phyloP scores from a whole-genome alignment of 2,329 filamentous ascomycete species.

The Neopestalotiopsis clavispora region DNA sequence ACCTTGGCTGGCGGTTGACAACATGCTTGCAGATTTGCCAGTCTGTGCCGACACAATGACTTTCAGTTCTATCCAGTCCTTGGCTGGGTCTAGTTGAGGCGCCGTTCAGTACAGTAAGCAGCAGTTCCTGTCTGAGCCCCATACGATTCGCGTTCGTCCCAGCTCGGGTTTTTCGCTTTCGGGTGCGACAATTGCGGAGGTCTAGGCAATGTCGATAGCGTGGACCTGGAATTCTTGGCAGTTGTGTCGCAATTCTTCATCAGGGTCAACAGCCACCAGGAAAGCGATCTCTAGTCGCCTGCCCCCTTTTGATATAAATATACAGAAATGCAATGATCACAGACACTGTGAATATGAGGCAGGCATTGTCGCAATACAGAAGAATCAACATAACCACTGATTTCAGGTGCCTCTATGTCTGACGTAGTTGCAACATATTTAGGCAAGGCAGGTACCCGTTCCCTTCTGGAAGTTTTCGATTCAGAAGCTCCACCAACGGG shows the following conservation, averaged over 20 bases:
- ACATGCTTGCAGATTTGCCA: too few relatives aligned
- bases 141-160: neutral
- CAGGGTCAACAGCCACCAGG: too few relatives aligned
- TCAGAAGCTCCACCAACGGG: neutral
- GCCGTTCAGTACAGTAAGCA: neutral
- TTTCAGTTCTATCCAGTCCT: neutral
- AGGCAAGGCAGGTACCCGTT: neutral
- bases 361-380: too few relatives aligned
- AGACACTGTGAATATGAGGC: too few relatives aligned
- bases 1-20: too few relatives aligned
- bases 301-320: too few relatives aligned
- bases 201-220: neutral
- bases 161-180: neutral
- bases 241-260: neutral
- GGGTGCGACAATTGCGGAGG: constrained; percentile 3
- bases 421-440: neutral
- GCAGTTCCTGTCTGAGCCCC: neutral
- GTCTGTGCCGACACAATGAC: neutral
- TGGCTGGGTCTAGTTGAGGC: neutral
- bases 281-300: too few relatives aligned
- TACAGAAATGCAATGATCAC: too few relatives aligned
- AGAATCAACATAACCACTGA: too few relatives aligned
- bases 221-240: neutral
- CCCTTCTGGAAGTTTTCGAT: neutral
- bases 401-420: neutral